phyloP scores from a whole-genome alignment of 176 grass and related monocot genomes.

The Carex parvula region DNA sequence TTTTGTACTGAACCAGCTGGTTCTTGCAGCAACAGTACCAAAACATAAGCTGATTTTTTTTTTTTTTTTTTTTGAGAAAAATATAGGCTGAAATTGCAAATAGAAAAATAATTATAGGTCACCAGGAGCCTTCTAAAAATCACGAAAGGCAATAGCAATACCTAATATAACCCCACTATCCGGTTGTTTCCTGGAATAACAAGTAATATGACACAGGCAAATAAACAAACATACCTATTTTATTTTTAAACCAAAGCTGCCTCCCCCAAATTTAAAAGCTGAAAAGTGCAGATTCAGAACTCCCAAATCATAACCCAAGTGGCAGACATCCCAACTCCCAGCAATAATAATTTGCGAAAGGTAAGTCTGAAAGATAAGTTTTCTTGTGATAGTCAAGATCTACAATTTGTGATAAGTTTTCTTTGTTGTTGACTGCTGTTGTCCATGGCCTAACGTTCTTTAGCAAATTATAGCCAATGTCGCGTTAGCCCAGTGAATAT shows the following conservation, averaged over 20 bases:
- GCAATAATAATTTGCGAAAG: not conserved
- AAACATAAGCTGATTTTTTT: not conserved
- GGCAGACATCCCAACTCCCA: not conserved
- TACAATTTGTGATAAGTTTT: not conserved
- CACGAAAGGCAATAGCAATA: not conserved
- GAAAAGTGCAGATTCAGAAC: conserved; percentile 1
- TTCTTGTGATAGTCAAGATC: not conserved
- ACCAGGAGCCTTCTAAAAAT: not conserved
- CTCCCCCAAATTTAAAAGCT: not conserved
- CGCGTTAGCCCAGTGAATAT: not conserved
- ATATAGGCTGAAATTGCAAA: conserved; percentile 8
- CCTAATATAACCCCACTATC: not conserved
- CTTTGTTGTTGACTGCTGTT: not conserved
- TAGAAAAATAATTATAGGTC: not conserved
- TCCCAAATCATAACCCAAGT: conserved; percentile 1
- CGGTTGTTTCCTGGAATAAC: not conserved
- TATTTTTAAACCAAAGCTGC: conserved; percentile 18
- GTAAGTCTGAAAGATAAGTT: not conserved
- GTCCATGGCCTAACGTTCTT: not conserved
- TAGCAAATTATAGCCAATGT: not conserved
- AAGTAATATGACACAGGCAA: not conserved
- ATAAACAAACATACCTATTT: not conserved
- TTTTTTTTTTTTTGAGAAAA: not conserved
- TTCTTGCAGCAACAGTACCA: not conserved
- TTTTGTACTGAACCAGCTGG: not conserved